Percentiles rank a stretch among this genome's conserved stretches.
Evolutionary conservation across 1,139 yeast genomes (phyloP).

Genomic region (Protomyces macrosporus): DNA sequence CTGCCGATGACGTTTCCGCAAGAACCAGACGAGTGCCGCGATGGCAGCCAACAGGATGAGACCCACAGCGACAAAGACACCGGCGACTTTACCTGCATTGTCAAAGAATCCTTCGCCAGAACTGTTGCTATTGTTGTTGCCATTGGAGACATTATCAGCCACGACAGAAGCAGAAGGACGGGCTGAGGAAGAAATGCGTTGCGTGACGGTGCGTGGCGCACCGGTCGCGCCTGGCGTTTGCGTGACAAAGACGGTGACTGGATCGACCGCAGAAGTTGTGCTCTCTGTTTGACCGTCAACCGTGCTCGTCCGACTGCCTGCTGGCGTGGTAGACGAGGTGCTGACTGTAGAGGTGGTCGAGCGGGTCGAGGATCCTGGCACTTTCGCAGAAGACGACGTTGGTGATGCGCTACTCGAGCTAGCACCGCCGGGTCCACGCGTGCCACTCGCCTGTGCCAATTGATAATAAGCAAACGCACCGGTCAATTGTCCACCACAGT

Average conservation of each 20-base stretch:
- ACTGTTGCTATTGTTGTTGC: background rate
- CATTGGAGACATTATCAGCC: background rate
- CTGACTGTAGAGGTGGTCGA: background rate
- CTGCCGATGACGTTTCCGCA: slow-evolving; percentile 33
- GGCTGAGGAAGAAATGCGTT: slow-evolving; percentile 26
- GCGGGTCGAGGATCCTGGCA: background rate
- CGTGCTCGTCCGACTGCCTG: slow-evolving; percentile 15
- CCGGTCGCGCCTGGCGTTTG: slow-evolving; percentile 31
- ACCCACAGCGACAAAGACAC: slow-evolving; percentile 67
- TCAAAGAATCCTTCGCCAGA: slow-evolving; percentile 43
- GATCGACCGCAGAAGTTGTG: slow-evolving; percentile 32
- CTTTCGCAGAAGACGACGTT: background rate
- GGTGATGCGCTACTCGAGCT: background rate
- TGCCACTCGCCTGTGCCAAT: slow-evolving; percentile 23
- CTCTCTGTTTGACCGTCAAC: background rate
- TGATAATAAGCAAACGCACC: slow-evolving; percentile 31
- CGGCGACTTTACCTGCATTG: slow-evolving; percentile 63
- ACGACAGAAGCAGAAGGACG: slow-evolving; percentile 24
- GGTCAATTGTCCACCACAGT: slow-evolving; percentile 43
- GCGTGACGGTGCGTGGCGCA: slow-evolving; percentile 30
- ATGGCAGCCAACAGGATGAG: slow-evolving; percentile 48
- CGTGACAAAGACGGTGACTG: background rate
- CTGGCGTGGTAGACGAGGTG: slow-evolving; percentile 19
- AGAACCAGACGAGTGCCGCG: slow-evolving; percentile 35
- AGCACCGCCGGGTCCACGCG: background rate